Base-by-base conservation (phyloP, 371 early-diverging fungal species). In the Rhizopus delemar region DNA sequence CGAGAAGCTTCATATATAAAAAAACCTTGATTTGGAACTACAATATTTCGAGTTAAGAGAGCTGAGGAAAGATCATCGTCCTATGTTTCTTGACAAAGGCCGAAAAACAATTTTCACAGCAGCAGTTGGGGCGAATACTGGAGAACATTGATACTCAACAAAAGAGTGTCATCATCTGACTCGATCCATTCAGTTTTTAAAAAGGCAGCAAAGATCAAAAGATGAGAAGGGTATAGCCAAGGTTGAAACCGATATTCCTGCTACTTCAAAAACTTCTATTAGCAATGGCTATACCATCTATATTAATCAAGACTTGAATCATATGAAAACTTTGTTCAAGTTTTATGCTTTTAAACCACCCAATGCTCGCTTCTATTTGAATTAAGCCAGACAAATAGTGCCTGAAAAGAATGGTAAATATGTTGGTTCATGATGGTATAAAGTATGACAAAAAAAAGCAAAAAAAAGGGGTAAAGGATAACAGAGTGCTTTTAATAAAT, bases 91-190 rank as follows among this genome's bases (percentile, higher is more conserved):
- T n/a, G 51, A 50, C 32, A 43, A 34, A 35, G 43, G 51, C 1
- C 39, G 56, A 39, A 61, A 54, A 41, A 7, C 13, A 0, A 43
- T 55, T 8, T 55, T 48, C 12, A 52, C 56, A 13, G 60, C 60
- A 29, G 38, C 53, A 9, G 16, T 48, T 53, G 48, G 48, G 3
- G 3, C 46, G 4, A 9, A 57, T 41, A 4, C 16, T 1, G 41
- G n/a, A 8, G 2, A 41, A 32, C 58, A 41, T 32, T 0, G 39
- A 5, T 59, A 53, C 39, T 29, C 36, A 0, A 59, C 60, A 3
- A 53, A 36, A 15, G 60, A 46, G 11, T 59, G 53, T 31, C 35
- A 53, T 22, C 53, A 46, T 28, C 0, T 53, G 12, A 59, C 60
- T 0, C 53, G 53, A 7, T 59, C 53, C 2, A 59, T 29, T 6